Evolutionary conservation across 2,329 filamentous ascomycete species (phyloP).

Genomic region (Pseudonectria foliicola): DNA sequence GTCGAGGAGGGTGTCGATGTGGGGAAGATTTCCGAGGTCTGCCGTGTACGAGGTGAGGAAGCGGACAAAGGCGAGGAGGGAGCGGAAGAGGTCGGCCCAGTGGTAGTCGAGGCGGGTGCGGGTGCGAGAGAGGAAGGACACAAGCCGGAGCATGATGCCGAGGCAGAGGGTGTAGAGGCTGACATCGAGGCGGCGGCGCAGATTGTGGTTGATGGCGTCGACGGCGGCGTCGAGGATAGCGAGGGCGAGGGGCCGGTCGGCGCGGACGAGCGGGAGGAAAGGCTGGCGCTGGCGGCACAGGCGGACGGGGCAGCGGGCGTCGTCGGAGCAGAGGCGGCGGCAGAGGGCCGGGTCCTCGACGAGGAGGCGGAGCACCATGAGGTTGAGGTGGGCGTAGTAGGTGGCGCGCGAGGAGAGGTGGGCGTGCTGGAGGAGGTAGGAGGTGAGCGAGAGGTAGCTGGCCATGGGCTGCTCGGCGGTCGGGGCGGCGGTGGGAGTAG

Average conservation of each 20-base stretch:
- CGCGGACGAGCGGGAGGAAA: constrained; percentile 66
- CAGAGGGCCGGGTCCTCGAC: constrained; percentile 78
- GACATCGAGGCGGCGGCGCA: constrained; percentile 76
- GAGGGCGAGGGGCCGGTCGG: constrained; percentile 66
- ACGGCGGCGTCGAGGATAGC: constrained; percentile 80
- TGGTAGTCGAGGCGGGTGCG: constrained; percentile 80
- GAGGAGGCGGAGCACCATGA: constrained; percentile 78
- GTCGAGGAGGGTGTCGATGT: constrained; percentile 68
- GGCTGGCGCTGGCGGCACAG: constrained; percentile 86
- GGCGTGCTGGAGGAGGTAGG: constrained; percentile 89
- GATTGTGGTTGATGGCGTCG: constrained; percentile 89
- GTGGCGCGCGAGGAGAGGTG: constrained; percentile 73
- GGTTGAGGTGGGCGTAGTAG: constrained; percentile 75
- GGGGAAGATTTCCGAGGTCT: constrained; percentile 63
- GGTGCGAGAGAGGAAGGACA: constrained; percentile 77
- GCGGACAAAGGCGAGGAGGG: constrained; percentile 76
- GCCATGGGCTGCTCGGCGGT: constrained; percentile 70
- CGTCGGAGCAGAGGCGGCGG: constrained; percentile 77
- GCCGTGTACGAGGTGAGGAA: constrained; percentile 83
- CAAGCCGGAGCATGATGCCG: constrained; percentile 72
- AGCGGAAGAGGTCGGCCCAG: constrained; percentile 92
- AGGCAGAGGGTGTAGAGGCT: constrained; percentile 77
- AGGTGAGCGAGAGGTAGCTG: constrained; percentile 78
- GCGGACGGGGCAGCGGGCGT: constrained; percentile 66
- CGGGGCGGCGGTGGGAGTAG: too few relatives aligned